Evolutionary conservation across 164 flowering plant genomes (phyloP).

Genomic region (Dillenia turbinata): DNA sequence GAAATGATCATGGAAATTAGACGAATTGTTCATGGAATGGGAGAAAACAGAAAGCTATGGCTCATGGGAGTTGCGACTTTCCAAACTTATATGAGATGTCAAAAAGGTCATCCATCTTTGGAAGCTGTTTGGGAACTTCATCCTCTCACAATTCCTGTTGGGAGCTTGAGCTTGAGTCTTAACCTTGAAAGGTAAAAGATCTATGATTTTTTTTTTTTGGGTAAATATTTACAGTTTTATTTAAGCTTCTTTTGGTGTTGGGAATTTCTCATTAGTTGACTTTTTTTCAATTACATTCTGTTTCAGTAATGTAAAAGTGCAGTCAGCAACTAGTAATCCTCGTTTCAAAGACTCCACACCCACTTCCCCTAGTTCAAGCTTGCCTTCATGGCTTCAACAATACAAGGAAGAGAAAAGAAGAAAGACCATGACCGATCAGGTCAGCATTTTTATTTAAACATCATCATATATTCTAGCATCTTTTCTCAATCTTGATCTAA

Average conservation of each 20-base stretch:
- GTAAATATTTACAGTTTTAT: too few species aligned
- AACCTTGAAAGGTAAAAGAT: slow-evolving; percentile 60
- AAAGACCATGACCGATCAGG: slow-evolving; percentile 43
- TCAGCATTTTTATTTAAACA: slow-evolving; percentile 6
- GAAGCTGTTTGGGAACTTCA: slow-evolving; percentile 71
- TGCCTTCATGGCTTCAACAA: slow-evolving; percentile 91
- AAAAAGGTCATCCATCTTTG: slow-evolving; percentile 63
- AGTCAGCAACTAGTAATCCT: slow-evolving; percentile 16
- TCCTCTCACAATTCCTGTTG: slow-evolving; percentile 66
- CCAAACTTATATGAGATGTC: slow-evolving; percentile 72
- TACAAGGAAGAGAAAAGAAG: slow-evolving; percentile 54
- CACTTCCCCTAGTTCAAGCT: slow-evolving; percentile 35
- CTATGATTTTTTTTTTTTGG: too few species aligned
- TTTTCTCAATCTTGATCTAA: slow-evolving; percentile 5
- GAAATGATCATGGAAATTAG: slow-evolving; percentile 78
- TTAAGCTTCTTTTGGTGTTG: too few species aligned
- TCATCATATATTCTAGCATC: neutral
- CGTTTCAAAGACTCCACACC: slow-evolving; percentile 11
- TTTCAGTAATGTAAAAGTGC: too few species aligned
- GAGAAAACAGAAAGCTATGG: slow-evolving; percentile 57
- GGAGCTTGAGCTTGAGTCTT: slow-evolving; percentile 72
- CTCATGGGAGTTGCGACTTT: slow-evolving; percentile 76
- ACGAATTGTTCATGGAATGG: slow-evolving; percentile 46
- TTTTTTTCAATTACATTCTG: too few species aligned
- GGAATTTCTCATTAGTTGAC: too few species aligned